These are phyloP conservation scores for Claviceps maximensis DNA, from an alignment of 2,329 filamentous ascomycete genomes.

Conservation along the genomic window DNA sequence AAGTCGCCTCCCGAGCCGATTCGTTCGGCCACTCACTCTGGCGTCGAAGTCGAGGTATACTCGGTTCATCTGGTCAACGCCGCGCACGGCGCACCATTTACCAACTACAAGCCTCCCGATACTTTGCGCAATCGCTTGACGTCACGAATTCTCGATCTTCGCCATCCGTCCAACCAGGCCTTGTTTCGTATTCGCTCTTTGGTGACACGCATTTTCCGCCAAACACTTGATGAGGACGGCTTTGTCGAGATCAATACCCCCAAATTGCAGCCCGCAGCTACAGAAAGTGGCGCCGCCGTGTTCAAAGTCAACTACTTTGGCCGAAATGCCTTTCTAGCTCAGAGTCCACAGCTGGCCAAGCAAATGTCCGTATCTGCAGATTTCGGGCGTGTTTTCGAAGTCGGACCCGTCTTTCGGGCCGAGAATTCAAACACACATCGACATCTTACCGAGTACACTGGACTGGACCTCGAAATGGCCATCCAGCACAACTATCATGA, in stretches of 20 bases:
- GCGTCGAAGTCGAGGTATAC: slow-evolving; percentile 60
- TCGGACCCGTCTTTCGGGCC: slow-evolving; percentile 63
- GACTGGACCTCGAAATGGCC: slow-evolving; percentile 84
- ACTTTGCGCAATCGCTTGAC: slow-evolving; percentile 53
- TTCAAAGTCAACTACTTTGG: slow-evolving; percentile 91
- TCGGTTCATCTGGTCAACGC: slow-evolving; percentile 38
- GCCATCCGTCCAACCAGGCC: slow-evolving; percentile 74
- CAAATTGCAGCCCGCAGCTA: slow-evolving; percentile 79
- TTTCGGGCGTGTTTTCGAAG: slow-evolving; percentile 76
- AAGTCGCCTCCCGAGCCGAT: slow-evolving; percentile 63
- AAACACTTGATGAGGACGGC: slow-evolving; percentile 56
- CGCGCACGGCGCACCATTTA: slow-evolving; percentile 35
- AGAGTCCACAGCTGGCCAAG: slow-evolving; percentile 85
- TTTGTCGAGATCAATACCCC: slow-evolving; percentile 94
- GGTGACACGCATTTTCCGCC: slow-evolving; percentile 67
- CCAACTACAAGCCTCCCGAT: slow-evolving; percentile 51
- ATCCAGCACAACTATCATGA: slow-evolving; percentile 85
- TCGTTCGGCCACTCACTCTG: slow-evolving; percentile 60
- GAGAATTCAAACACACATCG: slow-evolving; percentile 94
- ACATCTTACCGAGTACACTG: slow-evolving; percentile 89
- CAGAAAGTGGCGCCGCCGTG: slow-evolving; percentile 81
- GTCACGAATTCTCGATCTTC: slow-evolving; percentile 71
- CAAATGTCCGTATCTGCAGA: slow-evolving; percentile 87
- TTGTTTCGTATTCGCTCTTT: slow-evolving; percentile 79
- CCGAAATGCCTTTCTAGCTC: slow-evolving; percentile 73